phyloP scores from a whole-genome alignment of 2,329 filamentous ascomycete species.

The Monilinia fructicola region DNA sequence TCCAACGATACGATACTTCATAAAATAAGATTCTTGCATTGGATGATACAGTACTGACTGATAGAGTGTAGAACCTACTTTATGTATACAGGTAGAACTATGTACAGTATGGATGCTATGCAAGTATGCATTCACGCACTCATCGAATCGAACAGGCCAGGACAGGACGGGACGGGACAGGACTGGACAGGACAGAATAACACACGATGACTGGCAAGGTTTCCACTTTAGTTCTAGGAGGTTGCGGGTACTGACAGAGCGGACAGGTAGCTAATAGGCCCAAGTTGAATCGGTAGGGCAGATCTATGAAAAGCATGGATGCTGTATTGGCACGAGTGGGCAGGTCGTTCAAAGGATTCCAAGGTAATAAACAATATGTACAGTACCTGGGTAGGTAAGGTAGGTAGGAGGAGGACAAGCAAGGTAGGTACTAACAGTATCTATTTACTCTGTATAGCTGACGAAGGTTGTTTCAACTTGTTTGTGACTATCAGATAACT shows the following conservation, averaged over 20 bases:
- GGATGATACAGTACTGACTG: neutral
- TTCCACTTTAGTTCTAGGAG: slow-evolving; percentile 7
- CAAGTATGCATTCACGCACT: slow-evolving; percentile 13
- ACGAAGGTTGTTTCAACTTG: no score
- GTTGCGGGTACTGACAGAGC: slow-evolving; percentile 16
- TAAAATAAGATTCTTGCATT: slow-evolving; percentile 13
- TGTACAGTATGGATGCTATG: neutral
- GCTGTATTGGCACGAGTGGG: slow-evolving; percentile 10
- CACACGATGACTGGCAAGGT: slow-evolving; percentile 13
- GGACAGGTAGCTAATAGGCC: slow-evolving; percentile 17
- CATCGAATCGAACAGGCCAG: neutral
- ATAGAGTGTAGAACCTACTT: neutral
- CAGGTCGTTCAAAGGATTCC: neutral
- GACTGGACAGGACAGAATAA: neutral
- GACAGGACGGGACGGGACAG: no score
- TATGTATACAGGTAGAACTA: no score
- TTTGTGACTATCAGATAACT: no score
- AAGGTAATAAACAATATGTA: no score
- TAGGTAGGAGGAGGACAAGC: no score
- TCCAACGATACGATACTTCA: slow-evolving; percentile 9
- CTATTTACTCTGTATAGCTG: no score
- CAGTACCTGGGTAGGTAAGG: no score
- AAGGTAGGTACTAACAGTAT: neutral
- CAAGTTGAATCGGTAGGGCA: slow-evolving; percentile 19
- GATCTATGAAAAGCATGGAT: slow-evolving; percentile 12